Percentiles rank a stretch among this genome's conserved stretches.
Evolutionary conservation across 257 asterid species (phyloP).

Genomic region (Parsonsia alboflavescens): DNA sequence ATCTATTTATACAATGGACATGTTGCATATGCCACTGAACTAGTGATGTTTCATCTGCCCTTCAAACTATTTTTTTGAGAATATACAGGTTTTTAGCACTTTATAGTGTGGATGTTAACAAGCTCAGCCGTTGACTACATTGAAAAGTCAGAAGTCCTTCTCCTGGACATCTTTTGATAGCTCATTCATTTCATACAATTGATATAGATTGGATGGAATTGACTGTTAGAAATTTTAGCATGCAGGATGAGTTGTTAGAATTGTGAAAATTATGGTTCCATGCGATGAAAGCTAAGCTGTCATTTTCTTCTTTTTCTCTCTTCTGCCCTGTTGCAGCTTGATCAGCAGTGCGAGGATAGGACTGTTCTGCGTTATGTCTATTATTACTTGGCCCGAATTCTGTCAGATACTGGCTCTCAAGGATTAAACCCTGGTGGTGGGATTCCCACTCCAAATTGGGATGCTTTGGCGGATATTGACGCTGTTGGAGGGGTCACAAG

Average conservation of each 20-base stretch:
- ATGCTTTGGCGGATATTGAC: constrained; percentile 98
- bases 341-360: constrained; percentile 98
- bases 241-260: constrained; percentile 6
- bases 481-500: constrained; percentile 98
- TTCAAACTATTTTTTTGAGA: too few species aligned
- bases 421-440: constrained; percentile 98
- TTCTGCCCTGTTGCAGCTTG: constrained; percentile 60
- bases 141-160: not conserved
- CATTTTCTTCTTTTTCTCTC: constrained; percentile 23
- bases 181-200: not conserved
- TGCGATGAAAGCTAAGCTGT: constrained; percentile 14
- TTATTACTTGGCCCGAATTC: constrained; percentile 93
- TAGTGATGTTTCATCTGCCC: not conserved
- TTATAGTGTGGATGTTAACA: not conserved
- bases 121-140: not conserved
- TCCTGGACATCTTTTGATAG: not conserved
- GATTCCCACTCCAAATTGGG: constrained; percentile 99
- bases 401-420: constrained; percentile 92
- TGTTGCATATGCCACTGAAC: not conserved
- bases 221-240: not conserved
- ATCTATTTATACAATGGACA: not conserved
- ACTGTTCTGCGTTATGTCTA: constrained; percentile 96
- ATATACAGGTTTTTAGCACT: not conserved
- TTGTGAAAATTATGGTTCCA: not conserved
- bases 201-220: not conserved